Conservation (phyloP, 2,329 filamentous ascomycete species). For the Nigrospora sphaerica region DNA sequence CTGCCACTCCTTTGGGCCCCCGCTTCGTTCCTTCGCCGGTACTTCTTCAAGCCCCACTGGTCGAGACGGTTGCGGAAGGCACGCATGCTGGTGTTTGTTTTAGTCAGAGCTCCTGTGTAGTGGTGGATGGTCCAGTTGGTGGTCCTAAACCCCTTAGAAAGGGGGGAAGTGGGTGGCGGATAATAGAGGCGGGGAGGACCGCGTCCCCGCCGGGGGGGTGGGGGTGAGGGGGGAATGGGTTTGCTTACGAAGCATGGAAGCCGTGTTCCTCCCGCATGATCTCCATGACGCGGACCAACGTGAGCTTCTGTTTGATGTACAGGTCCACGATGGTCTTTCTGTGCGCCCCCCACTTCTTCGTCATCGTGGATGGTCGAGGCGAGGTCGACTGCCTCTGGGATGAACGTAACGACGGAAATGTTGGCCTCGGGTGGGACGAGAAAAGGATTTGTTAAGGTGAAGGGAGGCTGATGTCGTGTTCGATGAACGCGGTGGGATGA, state of each 20-base stretch:
- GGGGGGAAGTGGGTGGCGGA: too few relatives aligned
- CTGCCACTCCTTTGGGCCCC: not conserved
- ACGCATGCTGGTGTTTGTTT: conserved; percentile 20
- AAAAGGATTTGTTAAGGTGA: not conserved
- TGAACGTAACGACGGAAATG: not conserved
- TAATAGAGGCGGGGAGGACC: too few relatives aligned
- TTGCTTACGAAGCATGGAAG: conserved; percentile 32
- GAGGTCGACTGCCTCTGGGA: too few relatives aligned
- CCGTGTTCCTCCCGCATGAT: conserved; percentile 28
- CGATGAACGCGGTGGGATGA: too few relatives aligned
- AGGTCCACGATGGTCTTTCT: conserved; percentile 26
- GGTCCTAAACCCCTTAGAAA: not conserved
- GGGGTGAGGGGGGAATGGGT: not conserved
- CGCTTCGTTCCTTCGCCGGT: not conserved
- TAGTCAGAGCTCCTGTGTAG: not conserved
- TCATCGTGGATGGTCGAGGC: conserved; percentile 26
- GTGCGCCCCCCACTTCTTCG: conserved; percentile 34
- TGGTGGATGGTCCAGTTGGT: too few relatives aligned
- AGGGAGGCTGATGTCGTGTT: too few relatives aligned
- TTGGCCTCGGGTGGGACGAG: not conserved
- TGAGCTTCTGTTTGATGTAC: conserved; percentile 29
- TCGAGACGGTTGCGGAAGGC: conserved; percentile 36
- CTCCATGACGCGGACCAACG: conserved; percentile 30
- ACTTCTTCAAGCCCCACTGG: conserved; percentile 13
- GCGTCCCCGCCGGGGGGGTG: too few relatives aligned